Base-by-base conservation (phyloP, 176 grass and related monocot genomes). In the Sorghum bicolor region DNA sequence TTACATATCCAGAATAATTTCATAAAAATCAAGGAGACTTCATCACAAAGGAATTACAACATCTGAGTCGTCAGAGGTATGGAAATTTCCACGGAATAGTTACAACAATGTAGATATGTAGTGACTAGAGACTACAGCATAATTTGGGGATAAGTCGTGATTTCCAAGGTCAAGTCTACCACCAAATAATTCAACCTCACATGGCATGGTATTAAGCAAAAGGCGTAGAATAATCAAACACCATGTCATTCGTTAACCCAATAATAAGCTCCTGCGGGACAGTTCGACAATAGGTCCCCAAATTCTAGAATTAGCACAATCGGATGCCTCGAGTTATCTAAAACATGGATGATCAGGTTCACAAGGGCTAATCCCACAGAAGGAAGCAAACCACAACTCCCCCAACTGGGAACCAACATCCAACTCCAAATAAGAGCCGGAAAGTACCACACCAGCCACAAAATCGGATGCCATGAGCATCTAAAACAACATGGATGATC, bases 111-210 rank as follows among this genome's bases (percentile, higher is more conserved):
- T 52, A 52, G 17, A 55, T 55, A 55, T 7, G n/a, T 28, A 52
- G 25, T 68, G 30, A 38, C 6, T 19, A 66, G 41, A 67, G 31
- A 26, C 33, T 72, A 72, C 69, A 28, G 1, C 55, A 75, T 1
- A 0, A 29, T 48, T 55, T 34, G 9, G 32, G 20, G 41, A 8
- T 19, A 77, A 33, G 7, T 36, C 14, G 48, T 74, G 25, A 39
- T 24, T 58, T 74, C 37, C 28, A 74, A 88, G 61, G 69, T 60
- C 61, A 80, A 67, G 10, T 64, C 12, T 50, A 29, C 16, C 53
- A 78, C 41, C 40, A n/a, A 63, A 31, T 14, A 69, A 50, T n/a
- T 28, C 33, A 41, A 72, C 11, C 19, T 55, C 11, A 32, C 16
- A 57, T 10, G 22, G 37, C 0, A 47, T 47, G 44, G 44, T 64